These are phyloP conservation scores for Balamuthia mandrillaris DNA, from an alignment of 208 protist genomes.

Conservation along the genomic window DNA sequence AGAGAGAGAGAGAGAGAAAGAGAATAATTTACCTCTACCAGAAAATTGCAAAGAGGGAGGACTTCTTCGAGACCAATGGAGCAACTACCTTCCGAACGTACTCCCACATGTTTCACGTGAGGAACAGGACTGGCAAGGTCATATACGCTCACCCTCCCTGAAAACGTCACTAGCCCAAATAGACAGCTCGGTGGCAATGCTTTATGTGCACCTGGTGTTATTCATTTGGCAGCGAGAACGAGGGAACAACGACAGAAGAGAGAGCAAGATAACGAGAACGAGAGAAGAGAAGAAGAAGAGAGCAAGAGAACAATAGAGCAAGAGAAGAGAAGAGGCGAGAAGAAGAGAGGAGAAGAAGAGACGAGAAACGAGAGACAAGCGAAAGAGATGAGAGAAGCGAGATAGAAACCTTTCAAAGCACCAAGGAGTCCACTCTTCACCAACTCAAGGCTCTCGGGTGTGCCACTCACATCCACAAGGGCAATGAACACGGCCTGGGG, in stretches of 20 bases:
- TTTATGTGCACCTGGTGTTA: too few species aligned
- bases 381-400: neutral
- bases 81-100: neutral
- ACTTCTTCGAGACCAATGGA: constrained; percentile 15
- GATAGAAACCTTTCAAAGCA: neutral
- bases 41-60: constrained; percentile 14
- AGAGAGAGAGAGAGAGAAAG: neutral
- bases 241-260: neutral
- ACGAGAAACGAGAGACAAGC: neutral
- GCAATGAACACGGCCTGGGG: constrained; percentile 16
- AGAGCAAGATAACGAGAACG: neutral
- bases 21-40: constrained; percentile 5
- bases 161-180: constrained; percentile 32
- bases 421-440: constrained; percentile 23
- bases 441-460: neutral
- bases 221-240: neutral
- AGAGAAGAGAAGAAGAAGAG: neutral
- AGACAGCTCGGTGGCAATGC: constrained; percentile 2
- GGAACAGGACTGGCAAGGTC: constrained; percentile 27
- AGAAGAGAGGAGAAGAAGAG: too few species aligned
- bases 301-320: too few species aligned
- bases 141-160: neutral
- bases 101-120: constrained; percentile 30
- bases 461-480: constrained; percentile 11
- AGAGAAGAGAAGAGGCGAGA: neutral